phyloP scores from a whole-genome alignment of 805 yeast genomes.

The Candida coleopterorum region DNA sequence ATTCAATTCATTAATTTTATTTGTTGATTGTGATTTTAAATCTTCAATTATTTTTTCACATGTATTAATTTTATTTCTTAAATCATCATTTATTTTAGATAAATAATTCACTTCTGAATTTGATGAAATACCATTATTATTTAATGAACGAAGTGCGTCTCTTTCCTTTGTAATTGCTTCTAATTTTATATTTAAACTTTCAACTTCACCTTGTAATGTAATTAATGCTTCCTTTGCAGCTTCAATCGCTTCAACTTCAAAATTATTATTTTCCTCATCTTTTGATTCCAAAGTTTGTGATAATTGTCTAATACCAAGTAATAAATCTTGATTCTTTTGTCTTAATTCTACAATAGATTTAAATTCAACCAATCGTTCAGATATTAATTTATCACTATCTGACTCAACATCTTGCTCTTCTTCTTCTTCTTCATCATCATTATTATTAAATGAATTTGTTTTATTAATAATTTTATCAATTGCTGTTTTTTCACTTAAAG shows the following conservation, averaged over 20 bases:
- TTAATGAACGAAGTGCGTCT: conserved; percentile 50
- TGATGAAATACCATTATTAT: conserved; percentile 5
- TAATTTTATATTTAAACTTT: conserved; percentile 46
- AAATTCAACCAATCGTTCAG: conserved; percentile 71
- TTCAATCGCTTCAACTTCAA: conserved; percentile 46
- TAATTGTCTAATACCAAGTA: conserved; percentile 63
- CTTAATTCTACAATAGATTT: conserved; percentile 64
- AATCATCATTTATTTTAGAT: conserved; percentile 23
- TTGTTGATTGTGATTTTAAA: conserved; percentile 34
- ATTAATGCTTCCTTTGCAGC: conserved; percentile 70
- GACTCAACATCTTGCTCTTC: conserved; percentile 37
- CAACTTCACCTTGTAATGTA: conserved; percentile 56
- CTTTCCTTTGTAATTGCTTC: conserved; percentile 59
- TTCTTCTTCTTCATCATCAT: no score
- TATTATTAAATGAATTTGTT: conserved; percentile 30
- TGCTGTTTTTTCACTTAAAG: conserved; percentile 59
- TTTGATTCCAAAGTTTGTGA: conserved; percentile 66
- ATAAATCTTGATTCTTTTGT: conserved; percentile 66
- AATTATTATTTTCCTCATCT: conserved; percentile 41
- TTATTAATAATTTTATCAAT: conserved; percentile 49
- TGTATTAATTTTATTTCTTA: conserved; percentile 30
- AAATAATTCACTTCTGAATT: conserved; percentile 20
- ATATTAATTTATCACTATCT: conserved; percentile 69
- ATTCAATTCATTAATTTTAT: conserved; percentile 45
- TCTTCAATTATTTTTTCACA: conserved; percentile 31